Evolutionary conservation across 441 rosid species (phyloP), one percentile per base, ranked within the genome.

Genomic region (Populus tomentosa): DNA sequence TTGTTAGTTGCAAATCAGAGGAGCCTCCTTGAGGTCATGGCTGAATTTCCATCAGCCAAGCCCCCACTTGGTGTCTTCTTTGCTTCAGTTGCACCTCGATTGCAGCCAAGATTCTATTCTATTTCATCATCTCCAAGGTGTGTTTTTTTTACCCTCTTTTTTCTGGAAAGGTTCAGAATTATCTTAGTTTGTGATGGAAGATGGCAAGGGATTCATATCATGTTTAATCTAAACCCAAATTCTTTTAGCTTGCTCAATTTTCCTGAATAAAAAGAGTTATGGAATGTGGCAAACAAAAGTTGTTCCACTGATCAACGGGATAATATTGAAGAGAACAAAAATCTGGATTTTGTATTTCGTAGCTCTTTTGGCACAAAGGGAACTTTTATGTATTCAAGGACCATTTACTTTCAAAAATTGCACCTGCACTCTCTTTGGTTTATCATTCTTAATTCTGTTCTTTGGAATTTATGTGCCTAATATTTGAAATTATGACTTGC

Each of bases 111-210:
- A 91, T 96, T 85, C 82, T 96, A 96, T 83, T 96, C 99, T 13
- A 96, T 96, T 81, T 96, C 99, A 69, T 96, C 99, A 69, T 96
- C 99, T 23, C 94, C 98, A 62, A 94, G 92, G 99, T 94, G 79
- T 86, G 77, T 66, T 80, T 33, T 70, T 38, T 42, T 70, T 63
- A 10, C 59, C 4, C 46, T 21, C 16, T 13, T 70, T 64, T 18
- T 14, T 72, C 18, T 35, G 24, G 53, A n/a, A 53, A 28, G 3
- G 65, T 67, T 30, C 64, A 63, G 24, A 23, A 36, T 63, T 28
- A 26, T 38, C 56, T 14, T 6, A 18, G 21, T 53, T 5, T 53
- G 8, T 53, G 61, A 53, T 16, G 61, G 61, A 6, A 53, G 61
- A 53, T 53, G 61, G 61, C n/a, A 6, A 53, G 9, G 61, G 61